phyloP scores from a whole-genome alignment of 768 basidiomycete species.

The Pleurotus djamor region DNA sequence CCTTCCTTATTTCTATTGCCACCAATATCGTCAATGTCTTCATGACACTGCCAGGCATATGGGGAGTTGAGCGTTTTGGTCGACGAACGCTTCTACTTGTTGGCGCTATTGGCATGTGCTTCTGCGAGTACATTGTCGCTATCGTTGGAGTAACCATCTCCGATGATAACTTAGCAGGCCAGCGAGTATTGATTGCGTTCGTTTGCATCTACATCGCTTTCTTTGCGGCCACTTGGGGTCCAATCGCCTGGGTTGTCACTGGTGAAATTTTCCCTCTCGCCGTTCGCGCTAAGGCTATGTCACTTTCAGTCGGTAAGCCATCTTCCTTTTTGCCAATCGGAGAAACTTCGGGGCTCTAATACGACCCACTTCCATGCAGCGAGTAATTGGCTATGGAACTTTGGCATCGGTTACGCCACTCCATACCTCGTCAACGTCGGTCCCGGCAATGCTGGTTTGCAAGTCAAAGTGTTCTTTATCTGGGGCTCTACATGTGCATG shows the following conservation, averaged over 20 bases:
- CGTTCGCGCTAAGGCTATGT: slow-evolving; percentile 82
- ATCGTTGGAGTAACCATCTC: slow-evolving; percentile 49
- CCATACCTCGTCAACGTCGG: slow-evolving; percentile 58
- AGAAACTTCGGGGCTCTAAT: neutral
- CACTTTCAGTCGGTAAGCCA: slow-evolving; percentile 66
- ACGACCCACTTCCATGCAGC: neutral
- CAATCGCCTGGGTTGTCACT: slow-evolving; percentile 62
- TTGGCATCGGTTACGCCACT: slow-evolving; percentile 51
- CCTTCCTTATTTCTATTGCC: slow-evolving; percentile 64
- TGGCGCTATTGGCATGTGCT: slow-evolving; percentile 79
- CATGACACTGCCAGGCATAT: slow-evolving; percentile 81
- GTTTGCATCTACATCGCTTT: slow-evolving; percentile 53
- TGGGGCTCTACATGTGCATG: slow-evolving; percentile 70
- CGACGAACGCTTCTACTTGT: slow-evolving; percentile 77
- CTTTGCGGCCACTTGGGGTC: slow-evolving; percentile 69
- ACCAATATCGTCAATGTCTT: slow-evolving; percentile 76
- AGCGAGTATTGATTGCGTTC: slow-evolving; percentile 60
- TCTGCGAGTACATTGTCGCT: slow-evolving; percentile 78
- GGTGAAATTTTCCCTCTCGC: slow-evolving; percentile 85
- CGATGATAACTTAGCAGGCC: slow-evolving; percentile 43
- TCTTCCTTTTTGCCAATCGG: slow-evolving; percentile 27
- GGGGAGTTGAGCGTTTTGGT: slow-evolving; percentile 78
- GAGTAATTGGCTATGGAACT: slow-evolving; percentile 68
- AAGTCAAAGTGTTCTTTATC: slow-evolving; percentile 83
- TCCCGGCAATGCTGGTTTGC: slow-evolving; percentile 47